phyloP scores from a whole-genome alignment of 139 green algal genomes.

The Eudorina sp. region DNA sequence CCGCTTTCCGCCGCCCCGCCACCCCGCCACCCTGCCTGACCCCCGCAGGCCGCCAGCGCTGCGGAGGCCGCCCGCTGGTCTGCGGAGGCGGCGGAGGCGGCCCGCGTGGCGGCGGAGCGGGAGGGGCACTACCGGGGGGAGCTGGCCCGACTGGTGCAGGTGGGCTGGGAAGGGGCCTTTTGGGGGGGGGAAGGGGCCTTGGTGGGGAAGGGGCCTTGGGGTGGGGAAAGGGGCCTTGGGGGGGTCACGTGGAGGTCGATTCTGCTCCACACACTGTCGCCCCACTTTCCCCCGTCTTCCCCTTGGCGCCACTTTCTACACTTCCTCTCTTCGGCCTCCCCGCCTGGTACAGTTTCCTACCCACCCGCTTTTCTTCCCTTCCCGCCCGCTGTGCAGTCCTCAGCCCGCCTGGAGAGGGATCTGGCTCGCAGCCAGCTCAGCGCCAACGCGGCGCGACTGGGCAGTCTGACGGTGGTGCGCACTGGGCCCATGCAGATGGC shows the following conservation, averaged over 20 bases:
- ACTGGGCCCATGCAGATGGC: slow-evolving; percentile 57
- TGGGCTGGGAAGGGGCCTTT: background rate
- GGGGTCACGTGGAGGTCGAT: too few relatives aligned
- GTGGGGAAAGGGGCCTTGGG: background rate
- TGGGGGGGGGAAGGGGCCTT: background rate
- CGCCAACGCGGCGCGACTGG: slow-evolving; percentile 57
- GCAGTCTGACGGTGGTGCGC: slow-evolving; percentile 52
- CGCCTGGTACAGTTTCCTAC: background rate
- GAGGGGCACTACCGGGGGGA: slow-evolving; percentile 26
- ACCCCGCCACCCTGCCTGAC: background rate
- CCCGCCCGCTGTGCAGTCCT: background rate
- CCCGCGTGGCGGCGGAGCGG: slow-evolving; percentile 18
- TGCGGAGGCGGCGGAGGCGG: background rate
- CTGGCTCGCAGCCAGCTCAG: slow-evolving; percentile 41
- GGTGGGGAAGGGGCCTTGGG: too few relatives aligned
- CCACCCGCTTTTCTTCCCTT: background rate
- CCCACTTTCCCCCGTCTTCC: too few relatives aligned
- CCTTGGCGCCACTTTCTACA: too few relatives aligned
- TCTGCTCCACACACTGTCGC: too few relatives aligned
- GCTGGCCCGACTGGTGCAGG: slow-evolving; percentile 37
- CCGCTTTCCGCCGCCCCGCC: background rate
- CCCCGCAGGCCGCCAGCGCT: background rate
- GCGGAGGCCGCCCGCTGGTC: slow-evolving; percentile 8
- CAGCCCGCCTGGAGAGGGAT: background rate
- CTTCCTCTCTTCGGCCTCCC: background rate